A percentile compares a stretch with the other conserved stretches of the same genome.
These are phyloP conservation scores for Scalesia atractyloides DNA, from an alignment of 129 eudicot genomes.

Conservation along the genomic window DNA sequence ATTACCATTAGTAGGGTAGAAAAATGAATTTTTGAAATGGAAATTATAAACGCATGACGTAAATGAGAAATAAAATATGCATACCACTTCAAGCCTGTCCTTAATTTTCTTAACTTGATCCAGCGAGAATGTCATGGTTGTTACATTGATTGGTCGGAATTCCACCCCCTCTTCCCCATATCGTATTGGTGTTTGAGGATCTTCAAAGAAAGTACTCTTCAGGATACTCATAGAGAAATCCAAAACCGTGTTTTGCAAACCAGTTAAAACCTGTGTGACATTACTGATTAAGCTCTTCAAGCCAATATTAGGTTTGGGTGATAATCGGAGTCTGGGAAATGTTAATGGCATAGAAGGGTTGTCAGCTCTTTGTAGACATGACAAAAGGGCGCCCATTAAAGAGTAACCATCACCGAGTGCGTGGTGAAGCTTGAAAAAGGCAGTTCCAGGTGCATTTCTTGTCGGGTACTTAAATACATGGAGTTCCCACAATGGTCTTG, in stretches of 20 bases:
- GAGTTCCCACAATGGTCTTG: slow-evolving; percentile 43
- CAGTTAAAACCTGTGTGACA: slow-evolving; percentile 24
- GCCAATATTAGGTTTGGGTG: background rate
- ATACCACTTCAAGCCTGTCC: slow-evolving; percentile 38
- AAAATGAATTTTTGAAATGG: too few species aligned
- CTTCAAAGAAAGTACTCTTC: slow-evolving; percentile 35
- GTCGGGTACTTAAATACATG: slow-evolving; percentile 49
- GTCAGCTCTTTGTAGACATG: slow-evolving; percentile 46
- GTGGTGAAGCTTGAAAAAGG: slow-evolving; percentile 48
- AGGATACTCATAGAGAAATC: slow-evolving; percentile 41
- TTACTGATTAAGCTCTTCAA: slow-evolving; percentile 5
- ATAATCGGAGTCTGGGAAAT: slow-evolving; percentile 33
- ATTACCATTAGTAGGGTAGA: too few species aligned
- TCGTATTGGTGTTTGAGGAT: slow-evolving; percentile 37
- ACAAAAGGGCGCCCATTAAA: slow-evolving; percentile 44
- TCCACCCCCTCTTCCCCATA: slow-evolving; percentile 32
- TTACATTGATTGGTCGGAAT: slow-evolving; percentile 28
- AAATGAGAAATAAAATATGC: background rate
- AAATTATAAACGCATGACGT: too few species aligned
- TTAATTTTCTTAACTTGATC: slow-evolving; percentile 45
- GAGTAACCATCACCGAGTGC: slow-evolving; percentile 58
- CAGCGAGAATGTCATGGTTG: slow-evolving; percentile 36
- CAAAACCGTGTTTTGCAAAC: slow-evolving; percentile 24
- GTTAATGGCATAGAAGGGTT: slow-evolving; percentile 47
- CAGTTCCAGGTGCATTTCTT: slow-evolving; percentile 40